Evolutionary conservation across 2,329 filamentous ascomycete genomes (phyloP).

Genomic region (Fusarium coffeatum): DNA sequence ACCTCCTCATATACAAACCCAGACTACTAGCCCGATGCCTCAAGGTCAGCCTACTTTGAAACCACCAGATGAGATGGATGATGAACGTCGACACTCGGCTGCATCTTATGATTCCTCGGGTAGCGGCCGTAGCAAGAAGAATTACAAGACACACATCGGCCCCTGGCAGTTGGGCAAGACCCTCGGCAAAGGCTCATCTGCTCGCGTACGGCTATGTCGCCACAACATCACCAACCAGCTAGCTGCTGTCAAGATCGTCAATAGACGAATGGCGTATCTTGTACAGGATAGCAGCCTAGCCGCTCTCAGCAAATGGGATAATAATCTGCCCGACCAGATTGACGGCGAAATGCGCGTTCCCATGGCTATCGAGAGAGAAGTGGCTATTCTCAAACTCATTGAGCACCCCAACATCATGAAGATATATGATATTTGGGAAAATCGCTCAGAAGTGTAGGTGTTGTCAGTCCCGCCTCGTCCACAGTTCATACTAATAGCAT

Average conservation of each 20-base stretch:
- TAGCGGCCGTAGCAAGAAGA: conserved; percentile 55
- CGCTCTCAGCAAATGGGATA: conserved; percentile 80
- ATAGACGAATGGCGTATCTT: conserved; percentile 81
- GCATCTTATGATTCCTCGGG: conserved; percentile 57
- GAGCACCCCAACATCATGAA: conserved; percentile 95
- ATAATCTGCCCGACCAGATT: conserved; percentile 64
- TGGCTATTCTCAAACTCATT: conserved; percentile 96
- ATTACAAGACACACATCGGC: conserved; percentile 81
- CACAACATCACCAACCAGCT: conserved; percentile 82
- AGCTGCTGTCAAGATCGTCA: conserved; percentile 95
- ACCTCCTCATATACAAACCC: conserved; percentile 19
- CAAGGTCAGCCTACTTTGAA: conserved; percentile 35
- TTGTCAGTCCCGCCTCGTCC: background rate
- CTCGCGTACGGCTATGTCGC: conserved; percentile 85
- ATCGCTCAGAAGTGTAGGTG: conserved; percentile 87
- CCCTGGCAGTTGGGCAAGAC: conserved; percentile 94
- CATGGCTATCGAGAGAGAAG: conserved; percentile 90
- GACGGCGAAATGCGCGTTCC: conserved; percentile 79
- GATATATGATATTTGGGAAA: conserved; percentile 98
- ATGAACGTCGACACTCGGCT: conserved; percentile 54
- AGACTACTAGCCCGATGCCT: conserved; percentile 35
- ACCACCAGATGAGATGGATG: conserved; percentile 49
- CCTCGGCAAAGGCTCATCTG: conserved; percentile 89
- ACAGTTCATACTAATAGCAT: conserved; percentile 16
- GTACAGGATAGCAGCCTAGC: conserved; percentile 88